Percentiles rank a stretch among this genome's conserved stretches.
These are phyloP conservation scores for Penicillium ochrochloron DNA, from an alignment of 495 filamentous ascomycete genomes.

Conservation along the genomic window DNA sequence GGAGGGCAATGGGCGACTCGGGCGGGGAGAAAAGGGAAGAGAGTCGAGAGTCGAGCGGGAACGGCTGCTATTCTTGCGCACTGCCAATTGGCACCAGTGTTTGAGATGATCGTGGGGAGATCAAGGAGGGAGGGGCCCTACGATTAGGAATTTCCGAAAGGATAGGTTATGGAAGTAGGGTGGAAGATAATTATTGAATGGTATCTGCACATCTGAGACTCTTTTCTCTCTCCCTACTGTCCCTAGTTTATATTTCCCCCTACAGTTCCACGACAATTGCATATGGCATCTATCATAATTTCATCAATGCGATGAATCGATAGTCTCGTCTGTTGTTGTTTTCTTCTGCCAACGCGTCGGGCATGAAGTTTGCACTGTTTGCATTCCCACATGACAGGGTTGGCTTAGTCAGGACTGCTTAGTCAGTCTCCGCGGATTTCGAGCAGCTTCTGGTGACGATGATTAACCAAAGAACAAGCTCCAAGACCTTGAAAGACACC, in stretches of 20 bases:
- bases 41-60: conserved; percentile 21
- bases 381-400: conserved; percentile 6
- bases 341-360: conserved; percentile 19
- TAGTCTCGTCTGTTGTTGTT: conserved; percentile 18
- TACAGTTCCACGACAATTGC: neutral
- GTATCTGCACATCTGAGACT: conserved; percentile 8
- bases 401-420: conserved; percentile 11
- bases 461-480: neutral
- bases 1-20: conserved; percentile 30
- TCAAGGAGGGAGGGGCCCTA: neutral
- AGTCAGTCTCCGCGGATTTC: conserved; percentile 16
- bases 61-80: conserved; percentile 17
- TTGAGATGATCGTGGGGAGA: conserved; percentile 16
- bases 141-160: neutral
- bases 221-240: neutral
- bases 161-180: neutral
- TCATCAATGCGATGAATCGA: conserved; percentile 14
- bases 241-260: neutral
- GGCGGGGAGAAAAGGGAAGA: conserved; percentile 33
- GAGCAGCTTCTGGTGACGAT: conserved; percentile 6
- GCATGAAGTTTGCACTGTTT: conserved; percentile 30
- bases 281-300: neutral
- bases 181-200: conserved; percentile 10
- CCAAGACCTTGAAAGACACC: neutral
- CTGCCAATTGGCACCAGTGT: conserved; percentile 29